Conservation (phyloP, 2,329 filamentous ascomycete species). For the Helotiales sp. region DNA sequence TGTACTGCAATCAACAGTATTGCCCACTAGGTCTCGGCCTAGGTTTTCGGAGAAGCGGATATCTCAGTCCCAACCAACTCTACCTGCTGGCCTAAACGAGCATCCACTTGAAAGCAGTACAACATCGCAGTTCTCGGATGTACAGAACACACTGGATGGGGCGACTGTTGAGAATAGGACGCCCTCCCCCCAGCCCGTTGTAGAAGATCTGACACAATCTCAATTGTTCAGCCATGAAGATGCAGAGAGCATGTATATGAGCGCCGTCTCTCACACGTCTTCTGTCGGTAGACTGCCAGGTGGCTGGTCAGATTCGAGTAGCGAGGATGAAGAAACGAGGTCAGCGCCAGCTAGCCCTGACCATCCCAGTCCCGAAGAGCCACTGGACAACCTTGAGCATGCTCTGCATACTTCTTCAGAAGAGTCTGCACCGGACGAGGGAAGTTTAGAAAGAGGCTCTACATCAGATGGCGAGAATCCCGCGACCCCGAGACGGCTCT, state of each 20-base stretch:
- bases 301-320: conserved; percentile 27
- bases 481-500: conserved; percentile 4
- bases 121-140: neutral
- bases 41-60: conserved; percentile 31
- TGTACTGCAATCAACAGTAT: conserved; percentile 29
- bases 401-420: conserved; percentile 17
- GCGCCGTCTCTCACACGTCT: conserved; percentile 55
- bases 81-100: conserved; percentile 6
- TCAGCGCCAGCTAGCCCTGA: conserved; percentile 25
- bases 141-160: conserved; percentile 16
- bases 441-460: conserved; percentile 6
- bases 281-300: conserved; percentile 27
- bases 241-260: conserved; percentile 87
- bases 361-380: conserved; percentile 4
- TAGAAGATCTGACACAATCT: conserved; percentile 61
- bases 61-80: conserved; percentile 32
- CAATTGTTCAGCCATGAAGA: conserved; percentile 77
- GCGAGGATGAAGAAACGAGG: conserved; percentile 14
- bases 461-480: conserved; percentile 5
- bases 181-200: conserved; percentile 17
- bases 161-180: neutral
- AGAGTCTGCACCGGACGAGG: neutral
- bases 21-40: conserved; percentile 25
- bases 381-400: conserved; percentile 29
- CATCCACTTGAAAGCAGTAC: neutral